These are phyloP conservation scores for Luzula sylvatica DNA, from an alignment of 176 grass and related monocot genomes.

Conservation along the genomic window DNA sequence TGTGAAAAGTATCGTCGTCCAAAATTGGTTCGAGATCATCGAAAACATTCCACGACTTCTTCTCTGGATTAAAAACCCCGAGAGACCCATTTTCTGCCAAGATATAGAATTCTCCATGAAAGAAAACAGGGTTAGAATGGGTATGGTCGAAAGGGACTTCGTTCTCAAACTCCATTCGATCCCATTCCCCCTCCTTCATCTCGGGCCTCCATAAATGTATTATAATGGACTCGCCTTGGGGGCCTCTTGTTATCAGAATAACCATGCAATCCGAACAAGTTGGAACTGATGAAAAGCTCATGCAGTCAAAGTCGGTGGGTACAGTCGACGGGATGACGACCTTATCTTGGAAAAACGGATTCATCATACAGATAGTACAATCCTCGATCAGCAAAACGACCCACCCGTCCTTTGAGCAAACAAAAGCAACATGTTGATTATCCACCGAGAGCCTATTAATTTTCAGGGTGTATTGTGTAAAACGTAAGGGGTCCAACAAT, in stretches of 20 bases:
- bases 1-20: neutral
- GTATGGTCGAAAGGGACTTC: neutral
- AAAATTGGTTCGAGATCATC: slow-evolving; percentile 5
- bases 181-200: neutral
- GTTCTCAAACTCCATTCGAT: neutral
- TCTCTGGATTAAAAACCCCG: slow-evolving; percentile 24
- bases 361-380: neutral
- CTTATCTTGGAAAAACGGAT: neutral
- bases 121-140: slow-evolving; percentile 15
- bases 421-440: neutral
- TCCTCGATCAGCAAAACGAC: neutral
- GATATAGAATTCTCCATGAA: slow-evolving; percentile 9
- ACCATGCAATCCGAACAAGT: slow-evolving; percentile 5
- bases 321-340: neutral
- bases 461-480: neutral
- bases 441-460: neutral
- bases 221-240: neutral
- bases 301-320: neutral
- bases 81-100: slow-evolving; percentile 20
- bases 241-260: too few species aligned
- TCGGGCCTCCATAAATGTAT: slow-evolving; percentile 1
- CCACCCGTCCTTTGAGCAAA: neutral
- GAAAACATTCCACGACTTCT: slow-evolving; percentile 21
- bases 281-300: neutral
- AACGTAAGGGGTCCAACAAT: neutral